Base-by-base conservation (phyloP, 2,329 filamentous ascomycete species). In the Dothideomycetes sp. region DNA sequence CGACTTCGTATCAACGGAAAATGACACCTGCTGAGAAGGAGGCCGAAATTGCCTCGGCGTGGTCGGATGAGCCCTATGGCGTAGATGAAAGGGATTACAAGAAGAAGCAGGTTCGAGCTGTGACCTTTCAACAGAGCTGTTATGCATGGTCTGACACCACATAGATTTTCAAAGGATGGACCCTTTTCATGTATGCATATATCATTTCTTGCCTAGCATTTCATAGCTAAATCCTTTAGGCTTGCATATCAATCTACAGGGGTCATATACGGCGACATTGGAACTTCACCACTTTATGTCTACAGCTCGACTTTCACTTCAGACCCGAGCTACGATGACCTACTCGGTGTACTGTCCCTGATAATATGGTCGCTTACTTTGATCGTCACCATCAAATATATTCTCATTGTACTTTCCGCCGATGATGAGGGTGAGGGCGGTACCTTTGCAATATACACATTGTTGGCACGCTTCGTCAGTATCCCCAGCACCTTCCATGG, bases 381-480 rank as follows among this genome's bases (percentile, higher is more conserved):
- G 44, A 80, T 84, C 60, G 78, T 84, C 27, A 81, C 77, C 0
- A 48, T 81, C 42, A 84, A 84, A 60, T 84, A 84, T 51, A 66
- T 78, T 30, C 63, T 80, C 45, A 73, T 84, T 51, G 72, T 84
- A 29, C 59, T 84, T 4, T 64, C 63, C 24, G 79, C 79, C 38
- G 79, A 83, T 54, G 77, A 84, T 45, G 78, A 83, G 52, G 79
- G 79, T 33, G 77, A 84, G 51, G 79, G 79, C 19, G 79, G 79
- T 19, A 82, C 78, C 0, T 83, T 83, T 56, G 75, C 73, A 19
- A 70, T 77, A 18, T 82, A 82, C 55, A 77, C 74, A 3, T 58
- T 83, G 11, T 66, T 83, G 2, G 71, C 77, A 4, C 64, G 75
- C 48, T 78, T 73, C 55, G 69, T 70, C 54, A 51, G 61, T 50